phyloP scores from a whole-genome alignment of 805 yeast species.

The Candida railenensis region DNA sequence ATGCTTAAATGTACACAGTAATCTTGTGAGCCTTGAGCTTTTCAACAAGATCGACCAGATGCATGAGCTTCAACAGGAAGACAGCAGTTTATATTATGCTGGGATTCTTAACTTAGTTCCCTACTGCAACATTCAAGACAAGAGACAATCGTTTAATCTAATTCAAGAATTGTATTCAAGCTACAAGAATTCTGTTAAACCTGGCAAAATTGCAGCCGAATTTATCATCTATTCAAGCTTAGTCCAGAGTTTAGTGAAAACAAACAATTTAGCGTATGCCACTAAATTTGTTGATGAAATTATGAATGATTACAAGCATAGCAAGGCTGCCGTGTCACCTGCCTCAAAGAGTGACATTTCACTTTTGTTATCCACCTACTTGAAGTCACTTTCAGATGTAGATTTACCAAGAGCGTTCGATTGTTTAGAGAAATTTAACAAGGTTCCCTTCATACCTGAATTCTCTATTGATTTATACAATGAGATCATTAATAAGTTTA shows the following conservation, averaged over 20 bases:
- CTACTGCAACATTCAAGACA: slow-evolving; percentile 19
- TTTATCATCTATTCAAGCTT: slow-evolving; percentile 50
- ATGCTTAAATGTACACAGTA: slow-evolving; percentile 26
- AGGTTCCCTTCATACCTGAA: slow-evolving; percentile 35
- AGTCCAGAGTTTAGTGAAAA: slow-evolving; percentile 51
- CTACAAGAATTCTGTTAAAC: slow-evolving; percentile 26
- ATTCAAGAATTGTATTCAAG: slow-evolving; percentile 27
- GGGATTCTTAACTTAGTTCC: slow-evolving; percentile 12
- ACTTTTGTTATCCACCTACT: slow-evolving; percentile 42
- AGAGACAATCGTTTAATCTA: slow-evolving; percentile 22
- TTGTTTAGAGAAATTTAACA: slow-evolving; percentile 26
- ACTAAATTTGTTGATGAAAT: slow-evolving; percentile 57
- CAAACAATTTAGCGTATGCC: slow-evolving; percentile 50
- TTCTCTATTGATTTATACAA: slow-evolving; percentile 27
- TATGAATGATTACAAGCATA: slow-evolving; percentile 35
- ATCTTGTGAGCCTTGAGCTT: slow-evolving; percentile 20
- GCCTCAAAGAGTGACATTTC: slow-evolving; percentile 30
- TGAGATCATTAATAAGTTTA: slow-evolving; percentile 26
- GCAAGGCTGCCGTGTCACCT: too few relatives aligned
- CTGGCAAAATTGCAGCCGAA: slow-evolving; percentile 32
- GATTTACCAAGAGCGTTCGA: slow-evolving; percentile 22
- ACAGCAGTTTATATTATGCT: slow-evolving; percentile 29
- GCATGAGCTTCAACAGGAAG: slow-evolving; percentile 17
- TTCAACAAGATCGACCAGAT: slow-evolving; percentile 18
- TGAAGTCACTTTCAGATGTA: slow-evolving; percentile 23